A percentile compares a stretch with the other conserved stretches of the same genome.
phyloP scores from a whole-genome alignment of 495 filamentous ascomycete genomes.

The Melanomma pulvis-pyrius region DNA sequence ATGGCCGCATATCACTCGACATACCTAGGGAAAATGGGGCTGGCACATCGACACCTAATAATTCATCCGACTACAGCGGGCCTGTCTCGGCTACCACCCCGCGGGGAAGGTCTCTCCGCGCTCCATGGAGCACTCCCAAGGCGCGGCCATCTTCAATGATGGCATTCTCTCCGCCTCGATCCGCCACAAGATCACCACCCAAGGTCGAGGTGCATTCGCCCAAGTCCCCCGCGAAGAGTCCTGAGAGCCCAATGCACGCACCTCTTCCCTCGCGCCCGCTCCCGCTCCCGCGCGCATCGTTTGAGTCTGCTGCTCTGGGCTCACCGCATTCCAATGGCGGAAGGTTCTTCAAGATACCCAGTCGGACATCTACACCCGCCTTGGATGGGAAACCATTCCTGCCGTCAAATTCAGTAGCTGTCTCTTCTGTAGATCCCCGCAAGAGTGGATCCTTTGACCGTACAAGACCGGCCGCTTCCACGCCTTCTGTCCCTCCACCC shows the following conservation, averaged over 20 bases:
- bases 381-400: slow-evolving; percentile 46
- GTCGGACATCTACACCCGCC: slow-evolving; percentile 54
- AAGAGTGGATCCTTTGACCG: slow-evolving; percentile 23
- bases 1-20: slow-evolving; percentile 40
- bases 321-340: slow-evolving; percentile 54
- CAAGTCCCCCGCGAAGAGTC: slow-evolving; percentile 66
- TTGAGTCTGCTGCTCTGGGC: slow-evolving; percentile 53
- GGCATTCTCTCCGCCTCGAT: slow-evolving; percentile 59
- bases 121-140: slow-evolving; percentile 44
- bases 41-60: slow-evolving; percentile 7
- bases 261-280: slow-evolving; percentile 44
- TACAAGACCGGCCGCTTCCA: slow-evolving; percentile 30
- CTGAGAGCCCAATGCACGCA: slow-evolving; percentile 39
- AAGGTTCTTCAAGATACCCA: slow-evolving; percentile 58
- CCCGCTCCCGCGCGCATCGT: slow-evolving; percentile 48
- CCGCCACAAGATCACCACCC: slow-evolving; percentile 68
- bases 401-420: slow-evolving; percentile 23
- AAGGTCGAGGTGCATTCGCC: slow-evolving; percentile 75
- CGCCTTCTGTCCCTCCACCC: slow-evolving; percentile 60
- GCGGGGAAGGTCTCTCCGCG: slow-evolving; percentile 27
- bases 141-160: slow-evolving; percentile 53
- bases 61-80: slow-evolving; percentile 21
- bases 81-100: slow-evolving; percentile 23
- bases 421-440: slow-evolving; percentile 24
- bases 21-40: slow-evolving; percentile 35